Base-by-base conservation (phyloP, 495 filamentous ascomycete species). In the Aspergillus ostianus region DNA sequence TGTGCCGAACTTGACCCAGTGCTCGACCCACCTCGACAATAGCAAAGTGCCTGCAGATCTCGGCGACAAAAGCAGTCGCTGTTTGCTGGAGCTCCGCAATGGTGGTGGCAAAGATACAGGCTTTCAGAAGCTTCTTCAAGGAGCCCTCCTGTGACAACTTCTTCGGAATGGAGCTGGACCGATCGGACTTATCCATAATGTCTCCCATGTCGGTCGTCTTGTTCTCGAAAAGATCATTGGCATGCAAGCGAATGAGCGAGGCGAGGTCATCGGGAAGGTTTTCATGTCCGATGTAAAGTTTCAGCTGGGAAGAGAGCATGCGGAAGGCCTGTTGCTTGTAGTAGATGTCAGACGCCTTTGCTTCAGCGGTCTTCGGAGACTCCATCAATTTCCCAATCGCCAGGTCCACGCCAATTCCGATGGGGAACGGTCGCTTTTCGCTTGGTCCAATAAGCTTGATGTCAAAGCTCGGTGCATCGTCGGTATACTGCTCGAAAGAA, bases 301-400 rank as follows among this genome's bases (percentile, higher is more conserved):
- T 99, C 41, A 95, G 73, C 63, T 97, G 91, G 3, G 92, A 82
- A 55, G 87, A 89, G 52, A 99, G 84, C 55, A 98, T 79, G 49
- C 90, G 84, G 56, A 96, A 84, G 0, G 95, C 92, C 68, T 98
- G 93, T 67, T 91, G 87, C 73, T 98, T 98, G 77, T 98, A 95
- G 66, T 90, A 93, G 8, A 75, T 70, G 65, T 98, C 93, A 10
- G 87, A 87, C 56, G 89, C 86, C 71, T 90, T 91, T 7, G 82
- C 83, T 17, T 82, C 69, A 20, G 80, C 68, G 0, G 80, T 70
- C 67, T 88, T 93, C 0, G 90, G 85, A 9, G 83, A 71, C 60
- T 98, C 93, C 76, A 87, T 85, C 29, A 99, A 71, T 67, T 92
- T 96, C 19, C 85, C 85, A 60, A 96, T 89, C 9, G 95, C 94